Conservation (phyloP, 176 grass and related monocot species). For the Saccharum spontaneum region DNA sequence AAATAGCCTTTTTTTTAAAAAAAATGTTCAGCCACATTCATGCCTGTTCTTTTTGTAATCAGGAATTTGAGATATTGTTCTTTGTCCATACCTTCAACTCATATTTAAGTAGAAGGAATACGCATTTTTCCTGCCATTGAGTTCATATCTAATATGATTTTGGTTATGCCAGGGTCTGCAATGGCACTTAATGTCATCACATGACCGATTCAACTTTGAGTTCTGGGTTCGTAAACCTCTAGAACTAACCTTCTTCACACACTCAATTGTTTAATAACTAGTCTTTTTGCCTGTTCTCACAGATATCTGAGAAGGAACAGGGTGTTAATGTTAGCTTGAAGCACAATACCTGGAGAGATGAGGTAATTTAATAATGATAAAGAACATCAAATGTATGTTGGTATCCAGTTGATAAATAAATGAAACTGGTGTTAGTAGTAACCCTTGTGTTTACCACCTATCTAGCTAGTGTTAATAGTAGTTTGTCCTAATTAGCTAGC, state of each 20-base stretch:
- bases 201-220: slow-evolving; percentile 77
- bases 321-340: slow-evolving; percentile 69
- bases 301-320: slow-evolving; percentile 74
- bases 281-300: slow-evolving; percentile 30
- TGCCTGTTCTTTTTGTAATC: slow-evolving; percentile 9
- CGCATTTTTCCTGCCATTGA: neutral
- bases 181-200: slow-evolving; percentile 73
- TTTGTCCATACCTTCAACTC: slow-evolving; percentile 5
- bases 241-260: slow-evolving; percentile 32
- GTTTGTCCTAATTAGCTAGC: neutral
- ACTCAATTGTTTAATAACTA: slow-evolving; percentile 26
- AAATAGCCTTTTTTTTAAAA: neutral
- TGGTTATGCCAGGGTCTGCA: slow-evolving; percentile 59
- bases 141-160: slow-evolving; percentile 36
- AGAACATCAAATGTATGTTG: slow-evolving; percentile 2
- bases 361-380: slow-evolving; percentile 54
- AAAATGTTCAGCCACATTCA: neutral
- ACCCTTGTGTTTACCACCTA: neutral
- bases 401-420: slow-evolving; percentile 18
- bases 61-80: slow-evolving; percentile 1
- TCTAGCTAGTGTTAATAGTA: neutral
- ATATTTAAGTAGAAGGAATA: neutral
- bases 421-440: neutral
- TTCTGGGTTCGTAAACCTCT: slow-evolving; percentile 86
- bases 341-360: slow-evolving; percentile 44